A percentile compares a stretch with the other conserved stretches of the same genome.
These are phyloP conservation scores for Scheffersomyces titani DNA, from an alignment of 1,139 yeast species.

Conservation along the genomic window DNA sequence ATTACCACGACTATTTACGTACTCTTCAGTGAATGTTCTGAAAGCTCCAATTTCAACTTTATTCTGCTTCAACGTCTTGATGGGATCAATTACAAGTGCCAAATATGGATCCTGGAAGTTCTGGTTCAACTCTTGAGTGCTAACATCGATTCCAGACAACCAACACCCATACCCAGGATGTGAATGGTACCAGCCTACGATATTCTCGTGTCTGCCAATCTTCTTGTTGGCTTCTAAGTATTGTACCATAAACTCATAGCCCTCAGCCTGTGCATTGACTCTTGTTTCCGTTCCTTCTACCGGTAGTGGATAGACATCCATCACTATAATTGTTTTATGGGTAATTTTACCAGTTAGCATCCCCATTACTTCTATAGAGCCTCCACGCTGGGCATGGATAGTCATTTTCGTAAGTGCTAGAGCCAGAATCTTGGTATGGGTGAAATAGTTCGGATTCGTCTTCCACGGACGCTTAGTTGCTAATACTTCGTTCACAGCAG, in stretches of 20 bases:
- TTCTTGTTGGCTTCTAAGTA: constrained; percentile 64
- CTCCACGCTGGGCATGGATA: constrained; percentile 82
- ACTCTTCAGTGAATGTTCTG: constrained; percentile 66
- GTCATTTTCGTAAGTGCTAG: constrained; percentile 80
- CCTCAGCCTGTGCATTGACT: constrained; percentile 92
- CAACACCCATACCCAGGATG: constrained; percentile 98
- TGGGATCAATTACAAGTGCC: constrained; percentile 87
- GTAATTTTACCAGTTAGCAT: constrained; percentile 80
- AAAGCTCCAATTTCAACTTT: constrained; percentile 90
- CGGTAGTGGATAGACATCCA: constrained; percentile 85
- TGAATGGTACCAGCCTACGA: constrained; percentile 95
- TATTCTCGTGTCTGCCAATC: constrained; percentile 55
- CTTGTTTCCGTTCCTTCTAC: constrained; percentile 96
- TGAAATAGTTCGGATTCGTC: constrained; percentile 59
- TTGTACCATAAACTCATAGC: constrained; percentile 92
- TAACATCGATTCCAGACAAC: constrained; percentile 88
- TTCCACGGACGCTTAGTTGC: constrained; percentile 39
- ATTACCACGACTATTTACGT: constrained; percentile 9
- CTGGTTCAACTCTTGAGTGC: constrained; percentile 84
- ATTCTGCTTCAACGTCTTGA: constrained; percentile 63
- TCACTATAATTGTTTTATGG: constrained; percentile 61
- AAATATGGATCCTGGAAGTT: constrained; percentile 88
- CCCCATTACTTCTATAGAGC: constrained; percentile 94
- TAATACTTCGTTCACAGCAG: constrained; percentile 12
- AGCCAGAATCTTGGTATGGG: constrained; percentile 66